phyloP scores from a whole-genome alignment of 139 green algal species.

The Chlorella sorokiniana region DNA sequence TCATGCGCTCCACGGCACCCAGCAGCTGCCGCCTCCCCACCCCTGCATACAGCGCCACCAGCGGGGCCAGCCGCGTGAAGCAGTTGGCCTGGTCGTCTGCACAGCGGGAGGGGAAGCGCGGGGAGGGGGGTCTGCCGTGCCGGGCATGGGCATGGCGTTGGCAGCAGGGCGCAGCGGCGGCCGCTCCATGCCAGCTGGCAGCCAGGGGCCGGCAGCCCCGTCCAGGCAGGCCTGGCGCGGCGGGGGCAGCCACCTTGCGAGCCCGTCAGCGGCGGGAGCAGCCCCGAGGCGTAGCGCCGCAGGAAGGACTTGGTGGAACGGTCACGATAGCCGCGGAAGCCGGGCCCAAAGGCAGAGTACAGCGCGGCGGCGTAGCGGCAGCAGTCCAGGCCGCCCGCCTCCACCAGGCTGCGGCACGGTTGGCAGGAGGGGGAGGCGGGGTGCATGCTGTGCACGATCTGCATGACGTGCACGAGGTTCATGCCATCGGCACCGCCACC shows the following conservation, averaged over 20 bases:
- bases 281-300: constrained; percentile 45
- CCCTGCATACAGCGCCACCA: constrained; percentile 48
- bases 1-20: constrained; percentile 17
- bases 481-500: not conserved
- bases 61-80: constrained; percentile 53
- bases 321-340: constrained; percentile 31
- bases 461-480: not conserved
- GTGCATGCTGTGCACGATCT: not conserved
- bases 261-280: constrained; percentile 50
- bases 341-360: constrained; percentile 38
- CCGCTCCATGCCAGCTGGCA: too few species aligned
- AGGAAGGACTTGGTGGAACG: constrained; percentile 54
- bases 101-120: not conserved
- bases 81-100: constrained; percentile 60
- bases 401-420: not conserved
- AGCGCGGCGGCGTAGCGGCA: constrained; percentile 45
- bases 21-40: not conserved
- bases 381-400: constrained; percentile 45
- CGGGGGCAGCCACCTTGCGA: constrained; percentile 1
- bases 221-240: not conserved
- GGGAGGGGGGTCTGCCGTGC: too few species aligned
- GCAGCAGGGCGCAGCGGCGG: too few species aligned
- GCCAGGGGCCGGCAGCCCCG: too few species aligned
- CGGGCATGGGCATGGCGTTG: too few species aligned
- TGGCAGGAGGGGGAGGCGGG: not conserved